A percentile compares a stretch with the other conserved stretches of the same genome.
Evolutionary conservation across 805 yeast species (phyloP).

Genomic region (Candida insectorum): DNA sequence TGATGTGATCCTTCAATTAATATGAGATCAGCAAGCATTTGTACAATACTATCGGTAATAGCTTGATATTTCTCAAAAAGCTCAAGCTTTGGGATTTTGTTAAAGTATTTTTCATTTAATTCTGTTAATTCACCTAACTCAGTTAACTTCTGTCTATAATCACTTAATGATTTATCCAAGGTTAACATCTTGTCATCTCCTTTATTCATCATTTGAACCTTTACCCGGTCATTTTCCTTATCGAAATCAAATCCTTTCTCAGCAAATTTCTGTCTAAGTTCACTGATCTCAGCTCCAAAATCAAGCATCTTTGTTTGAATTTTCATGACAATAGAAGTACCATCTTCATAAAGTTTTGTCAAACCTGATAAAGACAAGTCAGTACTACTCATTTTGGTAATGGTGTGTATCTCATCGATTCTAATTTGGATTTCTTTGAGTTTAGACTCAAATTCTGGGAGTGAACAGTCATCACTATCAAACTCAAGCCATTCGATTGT

Average conservation of each 20-base stretch:
- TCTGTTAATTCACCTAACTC: conserved; percentile 20
- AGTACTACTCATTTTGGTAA: conserved; percentile 39
- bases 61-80: conserved; percentile 24
- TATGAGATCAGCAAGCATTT: conserved; percentile 28
- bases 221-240: conserved; percentile 46
- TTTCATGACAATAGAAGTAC: conserved; percentile 36
- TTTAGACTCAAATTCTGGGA: conserved; percentile 25
- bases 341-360: conserved; percentile 38
- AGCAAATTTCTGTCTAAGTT: conserved; percentile 41
- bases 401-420: conserved; percentile 25
- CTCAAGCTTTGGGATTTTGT: conserved; percentile 19
- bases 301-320: conserved; percentile 44
- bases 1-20: conserved; percentile 27
- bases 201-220: conserved; percentile 18
- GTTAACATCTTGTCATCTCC: conserved; percentile 21
- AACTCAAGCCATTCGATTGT: conserved; percentile 76
- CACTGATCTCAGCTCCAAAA: conserved; percentile 44
- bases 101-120: conserved; percentile 17
- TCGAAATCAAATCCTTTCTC: conserved; percentile 49
- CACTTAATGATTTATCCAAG: conserved; percentile 24
- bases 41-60: conserved; percentile 22
- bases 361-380: conserved; percentile 49
- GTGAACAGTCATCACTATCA: conserved; percentile 53
- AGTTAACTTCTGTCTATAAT: conserved; percentile 26
- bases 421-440: conserved; percentile 16